Evolutionary conservation across 306 rosid species (phyloP).

Genomic region (Vigna reflexopilosa): DNA sequence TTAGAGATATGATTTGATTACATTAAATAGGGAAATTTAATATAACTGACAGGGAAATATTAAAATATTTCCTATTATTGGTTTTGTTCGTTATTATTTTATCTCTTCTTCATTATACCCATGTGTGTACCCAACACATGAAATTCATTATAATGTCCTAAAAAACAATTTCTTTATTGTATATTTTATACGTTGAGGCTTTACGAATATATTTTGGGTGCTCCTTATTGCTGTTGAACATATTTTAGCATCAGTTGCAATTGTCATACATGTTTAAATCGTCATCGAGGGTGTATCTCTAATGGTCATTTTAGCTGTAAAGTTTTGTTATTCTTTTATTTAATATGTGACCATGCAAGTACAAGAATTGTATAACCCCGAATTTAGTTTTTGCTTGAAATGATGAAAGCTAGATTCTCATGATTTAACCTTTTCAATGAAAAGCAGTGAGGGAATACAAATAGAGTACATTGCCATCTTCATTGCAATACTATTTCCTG

Average conservation of each 20-base stretch:
- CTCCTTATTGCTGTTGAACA: not conserved
- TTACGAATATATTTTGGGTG: conserved; percentile 7
- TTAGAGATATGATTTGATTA: too few species aligned
- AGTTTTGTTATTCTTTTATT: conserved; percentile 40
- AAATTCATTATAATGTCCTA: not conserved
- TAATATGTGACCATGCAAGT: conserved; percentile 41
- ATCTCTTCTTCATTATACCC: too few species aligned
- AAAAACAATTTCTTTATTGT: conserved; percentile 5
- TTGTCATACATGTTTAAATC: not conserved
- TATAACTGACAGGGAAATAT: too few species aligned
- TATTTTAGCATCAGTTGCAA: conserved; percentile 26
- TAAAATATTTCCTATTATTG: too few species aligned
- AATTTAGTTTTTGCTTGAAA: conserved; percentile 52
- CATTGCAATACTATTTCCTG: conserved; percentile 82
- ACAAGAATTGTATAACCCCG: conserved; percentile 8
- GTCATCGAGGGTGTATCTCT: conserved; percentile 14
- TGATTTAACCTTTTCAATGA: conserved; percentile 52
- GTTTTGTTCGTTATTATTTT: too few species aligned
- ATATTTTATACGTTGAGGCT: not conserved
- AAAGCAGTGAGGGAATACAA: conserved; percentile 82
- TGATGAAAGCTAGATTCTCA: conserved; percentile 59
- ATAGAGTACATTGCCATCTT: conserved; percentile 86
- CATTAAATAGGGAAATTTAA: too few species aligned
- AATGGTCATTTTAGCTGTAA: conserved; percentile 28
- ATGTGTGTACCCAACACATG: too few species aligned